phyloP scores from a whole-genome alignment of 2,329 filamentous ascomycete genomes.

The Tolypocladium amazonense region DNA sequence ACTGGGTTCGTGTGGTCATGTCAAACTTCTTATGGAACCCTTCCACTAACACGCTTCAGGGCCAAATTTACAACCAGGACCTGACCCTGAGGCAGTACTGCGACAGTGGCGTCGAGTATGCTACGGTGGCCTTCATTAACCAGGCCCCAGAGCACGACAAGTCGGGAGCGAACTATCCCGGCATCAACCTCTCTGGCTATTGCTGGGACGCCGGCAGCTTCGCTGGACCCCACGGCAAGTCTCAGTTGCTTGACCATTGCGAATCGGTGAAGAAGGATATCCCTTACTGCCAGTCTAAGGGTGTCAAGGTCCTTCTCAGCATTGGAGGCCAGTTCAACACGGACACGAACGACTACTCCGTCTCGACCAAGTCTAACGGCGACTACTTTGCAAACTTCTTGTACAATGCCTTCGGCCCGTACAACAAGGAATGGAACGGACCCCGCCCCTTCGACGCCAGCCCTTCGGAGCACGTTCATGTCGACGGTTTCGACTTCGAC shows the following conservation, averaged over 20 bases:
- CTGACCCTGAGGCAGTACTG: conserved; percentile 24
- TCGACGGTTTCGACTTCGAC: conserved; percentile 34
- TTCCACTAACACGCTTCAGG: conserved; percentile 11
- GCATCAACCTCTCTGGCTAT: conserved; percentile 28
- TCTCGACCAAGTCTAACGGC: conserved; percentile 19
- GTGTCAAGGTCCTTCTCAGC: conserved; percentile 32
- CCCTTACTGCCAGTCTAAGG: conserved; percentile 26
- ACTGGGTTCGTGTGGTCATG: conserved; percentile 23
- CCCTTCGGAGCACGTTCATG: conserved; percentile 11
- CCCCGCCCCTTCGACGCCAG: conserved; percentile 28
- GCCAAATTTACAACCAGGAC: conserved; percentile 16
- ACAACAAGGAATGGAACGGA: conserved; percentile 15
- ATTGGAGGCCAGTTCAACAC: conserved; percentile 24
- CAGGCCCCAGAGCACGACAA: conserved; percentile 22
- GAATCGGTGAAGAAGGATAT: conserved; percentile 25
- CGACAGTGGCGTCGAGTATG: conserved; percentile 23
- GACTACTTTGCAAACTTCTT: conserved; percentile 26
- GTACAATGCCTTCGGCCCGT: conserved; percentile 27
- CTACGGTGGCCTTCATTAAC: conserved; percentile 28
- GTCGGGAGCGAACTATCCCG: conserved; percentile 20
- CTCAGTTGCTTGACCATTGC: conserved; percentile 25
- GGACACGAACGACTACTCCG: conserved; percentile 19
- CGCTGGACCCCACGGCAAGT: conserved; percentile 11
- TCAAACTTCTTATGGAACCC: background rate
- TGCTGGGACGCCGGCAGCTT: conserved; percentile 20